A percentile compares a stretch with the other conserved stretches of the same genome.
Conservation (phyloP, 305 asterid species). For the Fraxinus albicans region DNA sequence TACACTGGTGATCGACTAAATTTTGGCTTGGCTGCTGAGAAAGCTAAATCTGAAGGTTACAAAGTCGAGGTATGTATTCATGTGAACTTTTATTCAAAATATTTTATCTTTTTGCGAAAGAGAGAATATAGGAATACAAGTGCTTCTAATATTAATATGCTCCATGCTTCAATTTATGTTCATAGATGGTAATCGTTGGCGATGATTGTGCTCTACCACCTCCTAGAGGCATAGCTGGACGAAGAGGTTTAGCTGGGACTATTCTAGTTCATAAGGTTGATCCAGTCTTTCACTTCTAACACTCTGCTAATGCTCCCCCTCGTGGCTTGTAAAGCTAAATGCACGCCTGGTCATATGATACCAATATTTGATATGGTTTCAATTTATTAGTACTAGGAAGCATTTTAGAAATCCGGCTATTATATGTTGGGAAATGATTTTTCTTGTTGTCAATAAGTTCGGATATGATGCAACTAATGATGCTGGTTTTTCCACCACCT, state of each 20-base stretch:
- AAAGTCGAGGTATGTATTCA: conserved; percentile 72
- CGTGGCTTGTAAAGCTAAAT: conserved; percentile 11
- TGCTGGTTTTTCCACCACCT: background rate
- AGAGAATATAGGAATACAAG: background rate
- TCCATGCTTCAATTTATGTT: conserved; percentile 24
- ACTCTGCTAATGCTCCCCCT: conserved; percentile 3
- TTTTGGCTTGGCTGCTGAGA: conserved; percentile 98
- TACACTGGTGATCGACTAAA: conserved; percentile 95
- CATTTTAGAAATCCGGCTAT: background rate
- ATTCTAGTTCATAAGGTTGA: conserved; percentile 91
- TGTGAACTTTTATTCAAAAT: background rate
- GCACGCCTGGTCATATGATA: background rate
- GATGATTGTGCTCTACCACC: conserved; percentile 99
- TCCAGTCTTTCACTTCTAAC: conserved; percentile 22
- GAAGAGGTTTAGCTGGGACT: conserved; percentile 99
- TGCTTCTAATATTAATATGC: conserved; percentile 14
- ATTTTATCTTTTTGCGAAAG: conserved; percentile 4
- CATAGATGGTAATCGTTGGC: conserved; percentile 95
- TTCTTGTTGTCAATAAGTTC: conserved; percentile 16
- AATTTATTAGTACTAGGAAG: conserved; percentile 6
- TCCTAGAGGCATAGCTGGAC: conserved; percentile 97
- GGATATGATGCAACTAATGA: conserved; percentile 1
- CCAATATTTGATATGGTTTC: background rate
- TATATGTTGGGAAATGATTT: background rate
- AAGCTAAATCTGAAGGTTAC: conserved; percentile 97